Evolutionary conservation across 2,329 filamentous ascomycete species (phyloP).

Genomic region (Curvularia lunata): DNA sequence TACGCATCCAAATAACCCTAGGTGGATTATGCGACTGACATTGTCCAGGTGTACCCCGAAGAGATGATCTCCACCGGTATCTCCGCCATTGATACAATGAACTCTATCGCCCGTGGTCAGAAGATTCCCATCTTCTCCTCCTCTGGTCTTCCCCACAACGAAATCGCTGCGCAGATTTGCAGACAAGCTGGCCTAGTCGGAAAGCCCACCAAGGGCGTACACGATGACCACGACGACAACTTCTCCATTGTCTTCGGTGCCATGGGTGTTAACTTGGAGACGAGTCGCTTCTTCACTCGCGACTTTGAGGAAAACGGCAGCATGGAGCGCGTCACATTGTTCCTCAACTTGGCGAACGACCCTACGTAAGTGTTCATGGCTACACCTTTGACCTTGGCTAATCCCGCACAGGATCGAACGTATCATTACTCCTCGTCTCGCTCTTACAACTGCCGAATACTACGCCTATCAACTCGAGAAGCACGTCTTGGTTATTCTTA

Average conservation of each 20-base stretch:
- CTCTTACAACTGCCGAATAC: constrained; percentile 97
- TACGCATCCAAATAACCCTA: constrained; percentile 55
- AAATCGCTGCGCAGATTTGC: constrained; percentile 98
- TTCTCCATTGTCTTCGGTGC: constrained; percentile 99
- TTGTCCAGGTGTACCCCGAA: constrained; percentile 85
- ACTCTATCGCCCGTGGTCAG: constrained; percentile 90
- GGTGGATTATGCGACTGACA: constrained; percentile 32
- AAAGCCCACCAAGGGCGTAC: constrained; percentile 90
- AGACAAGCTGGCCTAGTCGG: constrained; percentile 93
- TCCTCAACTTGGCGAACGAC: constrained; percentile 99
- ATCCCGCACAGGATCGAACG: constrained; percentile 79
- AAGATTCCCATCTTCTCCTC: constrained; percentile 99
- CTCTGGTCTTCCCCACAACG: constrained; percentile 97
- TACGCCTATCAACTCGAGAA: constrained; percentile 99
- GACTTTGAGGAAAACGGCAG: constrained; percentile 99
- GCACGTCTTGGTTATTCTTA: constrained; percentile 98
- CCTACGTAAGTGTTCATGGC: constrained; percentile 75
- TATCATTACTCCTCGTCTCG: constrained; percentile 98
- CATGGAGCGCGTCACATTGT: constrained; percentile 94
- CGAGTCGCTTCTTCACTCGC: constrained; percentile 94
- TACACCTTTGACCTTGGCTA: constrained; percentile 15
- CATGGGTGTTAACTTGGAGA: constrained; percentile 99
- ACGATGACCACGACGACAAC: constrained; percentile 98
- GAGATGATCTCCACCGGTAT: constrained; percentile 99
- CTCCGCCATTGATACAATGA: constrained; percentile 97